A percentile compares a stretch with the other conserved stretches of the same genome.
These are phyloP conservation scores for Boletus sp. DNA, from an alignment of 768 basidiomycete genomes.

Conservation along the genomic window DNA sequence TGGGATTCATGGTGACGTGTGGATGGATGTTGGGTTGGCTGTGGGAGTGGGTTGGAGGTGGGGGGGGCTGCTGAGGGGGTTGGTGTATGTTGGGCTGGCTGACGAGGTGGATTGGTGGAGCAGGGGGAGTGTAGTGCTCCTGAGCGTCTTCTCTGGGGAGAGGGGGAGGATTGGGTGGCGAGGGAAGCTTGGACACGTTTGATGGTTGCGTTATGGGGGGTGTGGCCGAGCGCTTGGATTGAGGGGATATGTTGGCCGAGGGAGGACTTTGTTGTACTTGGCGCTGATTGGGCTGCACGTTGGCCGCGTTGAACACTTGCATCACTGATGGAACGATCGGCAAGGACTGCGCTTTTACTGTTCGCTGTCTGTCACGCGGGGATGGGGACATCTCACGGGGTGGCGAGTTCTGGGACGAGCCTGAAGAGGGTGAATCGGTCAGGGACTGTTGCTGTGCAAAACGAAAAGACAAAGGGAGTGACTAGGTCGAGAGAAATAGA, in stretches of 20 bases:
- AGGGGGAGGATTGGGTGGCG: constrained; percentile 14
- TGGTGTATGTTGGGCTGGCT: constrained; percentile 29
- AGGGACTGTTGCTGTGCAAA: neutral
- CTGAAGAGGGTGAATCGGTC: constrained; percentile 6
- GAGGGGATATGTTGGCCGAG: constrained; percentile 31
- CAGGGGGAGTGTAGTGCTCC: constrained; percentile 46
- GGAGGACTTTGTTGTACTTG: constrained; percentile 35
- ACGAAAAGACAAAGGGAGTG: neutral
- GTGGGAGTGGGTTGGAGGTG: constrained; percentile 33
- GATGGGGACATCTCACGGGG: constrained; percentile 44
- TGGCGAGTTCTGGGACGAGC: constrained; percentile 28
- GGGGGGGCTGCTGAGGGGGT: constrained; percentile 35
- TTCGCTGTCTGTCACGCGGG: constrained; percentile 47
- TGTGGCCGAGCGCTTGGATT: constrained; percentile 31
- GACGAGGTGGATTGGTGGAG: constrained; percentile 32
- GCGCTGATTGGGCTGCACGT: constrained; percentile 38
- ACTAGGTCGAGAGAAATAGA: neutral
- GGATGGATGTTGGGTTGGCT: constrained; percentile 27
- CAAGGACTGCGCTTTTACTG: constrained; percentile 58
- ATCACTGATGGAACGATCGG: constrained; percentile 57
- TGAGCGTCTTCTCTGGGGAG: constrained; percentile 16
- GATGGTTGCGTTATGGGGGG: constrained; percentile 34
- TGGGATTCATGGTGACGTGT: constrained; percentile 28
- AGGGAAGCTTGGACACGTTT: constrained; percentile 32
- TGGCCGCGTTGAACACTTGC: constrained; percentile 45